Conservation (phyloP, 805 yeast genomes). For the Lipomyces lipofer region DNA sequence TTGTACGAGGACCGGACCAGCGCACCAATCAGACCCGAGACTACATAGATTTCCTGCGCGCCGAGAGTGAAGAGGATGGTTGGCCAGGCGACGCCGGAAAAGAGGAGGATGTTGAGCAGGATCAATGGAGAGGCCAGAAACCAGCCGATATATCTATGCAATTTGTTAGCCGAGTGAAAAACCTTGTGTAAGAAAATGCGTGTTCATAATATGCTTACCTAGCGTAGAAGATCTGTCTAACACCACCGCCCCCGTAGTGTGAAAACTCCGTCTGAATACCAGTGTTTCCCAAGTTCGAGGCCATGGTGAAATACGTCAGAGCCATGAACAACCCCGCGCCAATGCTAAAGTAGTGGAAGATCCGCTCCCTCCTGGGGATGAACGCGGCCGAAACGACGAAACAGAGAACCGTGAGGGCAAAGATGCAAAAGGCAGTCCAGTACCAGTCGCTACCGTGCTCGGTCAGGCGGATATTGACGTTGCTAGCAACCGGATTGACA, state of each 20-base stretch:
- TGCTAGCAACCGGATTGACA: slow-evolving; percentile 14
- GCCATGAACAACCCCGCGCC: slow-evolving; percentile 46
- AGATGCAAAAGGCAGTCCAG: slow-evolving; percentile 62
- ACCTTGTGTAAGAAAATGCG: no score
- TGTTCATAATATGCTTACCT: no score
- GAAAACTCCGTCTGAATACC: slow-evolving; percentile 49
- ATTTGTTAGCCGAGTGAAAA: background rate
- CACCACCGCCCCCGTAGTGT: slow-evolving; percentile 46
- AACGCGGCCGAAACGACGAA: slow-evolving; percentile 36
- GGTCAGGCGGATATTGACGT: slow-evolving; percentile 41
- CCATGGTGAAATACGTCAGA: slow-evolving; percentile 54
- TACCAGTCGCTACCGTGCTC: slow-evolving; percentile 66
- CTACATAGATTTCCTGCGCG: slow-evolving; percentile 50
- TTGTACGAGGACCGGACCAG: slow-evolving; percentile 57
- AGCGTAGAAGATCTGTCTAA: slow-evolving; percentile 58
- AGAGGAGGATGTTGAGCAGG: slow-evolving; percentile 39
- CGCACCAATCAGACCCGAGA: slow-evolving; percentile 58
- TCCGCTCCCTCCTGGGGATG: slow-evolving; percentile 35
- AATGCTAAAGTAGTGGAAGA: slow-evolving; percentile 45
- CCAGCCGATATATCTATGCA: slow-evolving; percentile 54
- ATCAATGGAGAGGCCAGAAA: slow-evolving; percentile 55
- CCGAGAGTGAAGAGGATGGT: slow-evolving; percentile 40
- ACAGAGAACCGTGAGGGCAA: slow-evolving; percentile 44
- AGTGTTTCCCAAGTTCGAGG: slow-evolving; percentile 60
- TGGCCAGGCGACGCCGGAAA: slow-evolving; percentile 41